phyloP scores from a whole-genome alignment of 2,329 filamentous ascomycete genomes.

The Shiraia bambusicola region DNA sequence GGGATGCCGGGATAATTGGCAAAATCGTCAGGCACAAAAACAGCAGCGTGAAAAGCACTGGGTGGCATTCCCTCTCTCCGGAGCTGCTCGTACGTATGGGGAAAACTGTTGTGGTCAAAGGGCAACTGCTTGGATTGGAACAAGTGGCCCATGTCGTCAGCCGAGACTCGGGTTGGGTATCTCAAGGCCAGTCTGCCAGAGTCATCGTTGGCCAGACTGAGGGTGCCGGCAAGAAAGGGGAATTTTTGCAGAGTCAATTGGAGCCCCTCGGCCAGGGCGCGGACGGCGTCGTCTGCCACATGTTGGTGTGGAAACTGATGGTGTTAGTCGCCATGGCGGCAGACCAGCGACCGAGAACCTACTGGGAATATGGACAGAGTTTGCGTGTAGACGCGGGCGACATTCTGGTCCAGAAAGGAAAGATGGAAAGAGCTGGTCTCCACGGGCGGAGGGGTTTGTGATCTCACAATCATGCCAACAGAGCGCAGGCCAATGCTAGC shows the following conservation, averaged over 20 bases:
- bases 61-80: conserved; percentile 36
- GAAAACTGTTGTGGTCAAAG: conserved; percentile 18
- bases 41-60: conserved; percentile 29
- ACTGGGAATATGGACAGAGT: conserved; percentile 35
- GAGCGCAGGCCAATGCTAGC: conserved; percentile 18
- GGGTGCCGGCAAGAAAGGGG: conserved; percentile 35
- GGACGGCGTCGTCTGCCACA: conserved; percentile 29
- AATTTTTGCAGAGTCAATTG: conserved; percentile 26
- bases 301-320: conserved; percentile 30
- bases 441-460: conserved; percentile 18
- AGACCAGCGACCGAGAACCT: conserved; percentile 1
- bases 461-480: conserved; percentile 31
- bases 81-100: conserved; percentile 32
- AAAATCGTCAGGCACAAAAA: conserved; percentile 36
- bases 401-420: conserved; percentile 34
- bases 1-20: conserved; percentile 29
- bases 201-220: conserved; percentile 25
- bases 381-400: conserved; percentile 36
- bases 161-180: conserved; percentile 26
- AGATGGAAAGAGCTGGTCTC: conserved; percentile 30
- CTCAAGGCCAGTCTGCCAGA: conserved; percentile 29
- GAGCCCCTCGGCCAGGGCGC: conserved; percentile 26
- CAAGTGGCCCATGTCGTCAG: conserved; percentile 16
- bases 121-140: conserved; percentile 26
- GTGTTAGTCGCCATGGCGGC: conserved; percentile 1